phyloP scores from a whole-genome alignment of 176 grass and related monocot species.

The Oropetium thomaeum region DNA sequence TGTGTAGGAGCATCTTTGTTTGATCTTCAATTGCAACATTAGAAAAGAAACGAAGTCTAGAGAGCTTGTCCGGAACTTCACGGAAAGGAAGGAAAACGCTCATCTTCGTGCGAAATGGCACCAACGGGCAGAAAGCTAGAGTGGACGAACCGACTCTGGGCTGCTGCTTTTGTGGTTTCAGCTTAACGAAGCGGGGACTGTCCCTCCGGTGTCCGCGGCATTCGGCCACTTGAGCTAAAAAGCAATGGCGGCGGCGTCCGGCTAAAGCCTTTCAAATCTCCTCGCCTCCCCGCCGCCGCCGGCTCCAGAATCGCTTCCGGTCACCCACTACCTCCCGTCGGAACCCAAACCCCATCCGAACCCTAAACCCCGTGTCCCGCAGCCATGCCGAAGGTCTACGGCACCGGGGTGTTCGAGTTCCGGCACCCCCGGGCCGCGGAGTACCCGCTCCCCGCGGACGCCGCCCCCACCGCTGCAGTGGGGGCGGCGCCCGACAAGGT shows the following conservation, averaged over 20 bases:
- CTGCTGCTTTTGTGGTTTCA: background rate
- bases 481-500: constrained; percentile 34
- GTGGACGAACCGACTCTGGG: background rate
- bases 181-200: background rate
- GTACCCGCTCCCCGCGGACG: constrained; percentile 52
- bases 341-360: background rate
- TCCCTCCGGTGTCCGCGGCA: background rate
- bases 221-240: background rate
- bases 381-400: constrained; percentile 93
- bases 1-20: no score
- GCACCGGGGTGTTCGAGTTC: constrained; percentile 90
- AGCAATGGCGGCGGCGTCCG: constrained; percentile 28
- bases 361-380: background rate
- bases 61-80: background rate
- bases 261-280: constrained; percentile 17
- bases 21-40: no score
- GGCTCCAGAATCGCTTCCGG: background rate
- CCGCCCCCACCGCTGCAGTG: background rate
- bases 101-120: background rate
- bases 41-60: no score
- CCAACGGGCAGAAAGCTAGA: background rate
- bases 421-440: constrained; percentile 86
- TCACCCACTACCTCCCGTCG: background rate
- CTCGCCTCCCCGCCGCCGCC: background rate
- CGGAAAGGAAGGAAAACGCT: no score